Conservation (phyloP, 2,329 filamentous ascomycete genomes). For the Geosmithia putterillii region DNA sequence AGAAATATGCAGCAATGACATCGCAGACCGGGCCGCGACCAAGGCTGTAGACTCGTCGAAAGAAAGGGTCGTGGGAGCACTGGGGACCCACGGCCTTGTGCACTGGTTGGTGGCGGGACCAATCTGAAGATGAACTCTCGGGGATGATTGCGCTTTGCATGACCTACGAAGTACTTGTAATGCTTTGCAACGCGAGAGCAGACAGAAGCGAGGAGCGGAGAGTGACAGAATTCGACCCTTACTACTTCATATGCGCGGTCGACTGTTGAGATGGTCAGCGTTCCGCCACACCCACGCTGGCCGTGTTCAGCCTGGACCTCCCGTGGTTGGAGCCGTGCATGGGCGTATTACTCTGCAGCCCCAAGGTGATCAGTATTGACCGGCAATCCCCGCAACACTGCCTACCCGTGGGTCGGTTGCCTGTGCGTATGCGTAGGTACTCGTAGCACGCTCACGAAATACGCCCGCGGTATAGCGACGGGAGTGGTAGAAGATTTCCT, state of each 20-base stretch:
- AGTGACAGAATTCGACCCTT: background rate
- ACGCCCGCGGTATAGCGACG: background rate
- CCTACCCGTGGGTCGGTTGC: background rate
- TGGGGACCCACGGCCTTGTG: too few relatives aligned
- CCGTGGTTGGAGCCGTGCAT: background rate
- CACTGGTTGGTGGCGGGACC: too few relatives aligned
- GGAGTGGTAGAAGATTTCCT: background rate
- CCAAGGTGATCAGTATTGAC: background rate
- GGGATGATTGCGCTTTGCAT: too few relatives aligned
- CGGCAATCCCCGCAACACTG: background rate
- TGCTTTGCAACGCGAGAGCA: too few relatives aligned
- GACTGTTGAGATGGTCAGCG: background rate
- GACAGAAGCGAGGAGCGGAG: background rate
- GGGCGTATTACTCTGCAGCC: background rate
- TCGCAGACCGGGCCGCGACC: too few relatives aligned
- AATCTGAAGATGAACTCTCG: too few relatives aligned
- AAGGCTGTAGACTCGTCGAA: too few relatives aligned
- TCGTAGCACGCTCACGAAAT: too few relatives aligned
- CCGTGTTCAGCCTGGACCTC: background rate
- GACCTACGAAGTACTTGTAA: too few relatives aligned
- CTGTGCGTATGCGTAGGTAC: background rate
- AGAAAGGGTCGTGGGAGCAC: too few relatives aligned
- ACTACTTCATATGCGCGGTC: background rate
- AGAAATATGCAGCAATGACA: too few relatives aligned
- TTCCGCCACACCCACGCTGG: background rate